phyloP scores from a whole-genome alignment of 2,329 filamentous ascomycete genomes.

The Hysterium pulicare region DNA sequence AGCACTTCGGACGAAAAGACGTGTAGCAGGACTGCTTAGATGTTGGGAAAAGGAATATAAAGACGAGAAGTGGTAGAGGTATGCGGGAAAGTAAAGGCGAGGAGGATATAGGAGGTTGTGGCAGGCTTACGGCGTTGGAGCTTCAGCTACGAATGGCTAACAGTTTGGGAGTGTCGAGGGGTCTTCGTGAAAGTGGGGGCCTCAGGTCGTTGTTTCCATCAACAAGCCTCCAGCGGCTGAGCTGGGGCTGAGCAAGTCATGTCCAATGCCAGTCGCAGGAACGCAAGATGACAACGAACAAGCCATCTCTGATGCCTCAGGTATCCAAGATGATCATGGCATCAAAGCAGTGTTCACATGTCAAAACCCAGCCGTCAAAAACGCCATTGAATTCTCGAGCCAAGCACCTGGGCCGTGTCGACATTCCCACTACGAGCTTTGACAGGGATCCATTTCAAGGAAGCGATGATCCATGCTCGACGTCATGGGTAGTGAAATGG shows the following conservation, averaged over 20 bases:
- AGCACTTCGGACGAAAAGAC: too few relatives aligned
- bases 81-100: slow-evolving; percentile 6
- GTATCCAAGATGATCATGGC: background rate
- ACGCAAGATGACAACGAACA: too few relatives aligned
- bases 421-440: background rate
- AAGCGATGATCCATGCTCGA: slow-evolving; percentile 10
- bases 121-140: background rate
- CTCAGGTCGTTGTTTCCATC: background rate
- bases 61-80: slow-evolving; percentile 23
- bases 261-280: too few relatives aligned
- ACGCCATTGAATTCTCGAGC: too few relatives aligned
- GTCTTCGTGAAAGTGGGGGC: slow-evolving; percentile 16
- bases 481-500: slow-evolving; percentile 8
- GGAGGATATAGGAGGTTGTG: slow-evolving; percentile 2
- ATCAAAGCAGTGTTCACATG: too few relatives aligned
- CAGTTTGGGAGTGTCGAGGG: slow-evolving; percentile 14
- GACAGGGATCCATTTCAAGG: slow-evolving; percentile 6
- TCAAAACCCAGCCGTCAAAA: too few relatives aligned
- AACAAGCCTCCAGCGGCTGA: slow-evolving; percentile 2
- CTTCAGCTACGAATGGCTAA: slow-evolving; percentile 1
- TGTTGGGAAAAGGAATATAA: too few relatives aligned
- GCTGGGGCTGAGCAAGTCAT: slow-evolving; percentile 1
- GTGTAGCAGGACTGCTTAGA: too few relatives aligned
- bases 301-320: background rate
- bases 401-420: slow-evolving; percentile 2